These are phyloP conservation scores for Zygosaccharomyces kombuchaensis DNA, from an alignment of 805 yeast species.

Conservation along the genomic window DNA sequence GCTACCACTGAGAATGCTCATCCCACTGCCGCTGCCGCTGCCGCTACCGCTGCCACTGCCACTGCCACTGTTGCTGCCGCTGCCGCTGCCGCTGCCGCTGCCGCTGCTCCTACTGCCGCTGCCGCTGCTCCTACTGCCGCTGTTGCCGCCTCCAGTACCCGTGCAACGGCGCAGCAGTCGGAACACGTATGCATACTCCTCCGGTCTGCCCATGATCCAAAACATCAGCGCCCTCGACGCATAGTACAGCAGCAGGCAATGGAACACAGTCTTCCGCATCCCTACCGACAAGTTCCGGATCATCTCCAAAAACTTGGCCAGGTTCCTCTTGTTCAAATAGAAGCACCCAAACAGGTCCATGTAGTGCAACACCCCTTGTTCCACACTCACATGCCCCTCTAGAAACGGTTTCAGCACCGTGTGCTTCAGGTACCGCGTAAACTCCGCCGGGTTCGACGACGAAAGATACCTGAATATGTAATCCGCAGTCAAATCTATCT, in stretches of 20 bases:
- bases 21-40: neutral
- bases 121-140: neutral
- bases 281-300: conserved; percentile 36
- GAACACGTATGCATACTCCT: conserved; percentile 37
- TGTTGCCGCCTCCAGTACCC: neutral
- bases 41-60: neutral
- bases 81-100: neutral
- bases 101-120: neutral
- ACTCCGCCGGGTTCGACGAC: conserved; percentile 47
- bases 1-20: neutral
- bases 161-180: conserved; percentile 3
- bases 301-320: conserved; percentile 39
- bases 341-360: conserved; percentile 45
- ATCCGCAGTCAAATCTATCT: conserved; percentile 19
- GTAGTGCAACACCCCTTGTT: conserved; percentile 31
- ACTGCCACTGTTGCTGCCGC: neutral
- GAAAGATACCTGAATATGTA: conserved; percentile 44
- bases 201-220: conserved; percentile 50
- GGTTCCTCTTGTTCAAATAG: conserved; percentile 38
- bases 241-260: conserved; percentile 42
- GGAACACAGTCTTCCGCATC: conserved; percentile 43
- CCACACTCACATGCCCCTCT: conserved; percentile 37
- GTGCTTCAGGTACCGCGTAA: conserved; percentile 30
- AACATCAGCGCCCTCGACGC: conserved; percentile 43
- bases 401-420: conserved; percentile 23